Base-by-base conservation (phyloP, 495 filamentous ascomycete genomes). In the Barbatosphaeria neglecta region DNA sequence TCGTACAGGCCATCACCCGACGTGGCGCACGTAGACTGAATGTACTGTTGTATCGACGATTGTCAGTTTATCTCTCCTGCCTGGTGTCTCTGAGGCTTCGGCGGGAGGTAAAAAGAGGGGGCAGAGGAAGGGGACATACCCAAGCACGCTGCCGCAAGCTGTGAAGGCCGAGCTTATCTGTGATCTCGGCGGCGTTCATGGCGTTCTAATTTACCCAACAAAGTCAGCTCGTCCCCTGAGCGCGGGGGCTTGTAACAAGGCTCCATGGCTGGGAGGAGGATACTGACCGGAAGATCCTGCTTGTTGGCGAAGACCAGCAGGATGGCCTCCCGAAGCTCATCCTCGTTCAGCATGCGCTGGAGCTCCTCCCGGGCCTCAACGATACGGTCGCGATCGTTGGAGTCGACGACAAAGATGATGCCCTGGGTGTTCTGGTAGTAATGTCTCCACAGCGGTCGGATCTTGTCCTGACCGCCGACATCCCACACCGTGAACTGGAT, bases 381-480 rank as follows among this genome's bases (percentile, higher is more conserved):
- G 53, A 99, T 81, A 93, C 92, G 92, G 68, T 99, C 92, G 57
- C 92, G 89, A 81, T 99, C 92, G 68, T 99, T 99, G 82, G 87
- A 94, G 71, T 99, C 92, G 59, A 99, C 93, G 51, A 99, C 92
- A 78, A 99, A 99, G 74, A 99, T 99, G 75, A 99, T 97, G 69
- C 92, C 92, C 74, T 99, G 92, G 53, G 92, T 99, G 75, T 99
- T 99, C 77, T 99, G 92, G 86, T 95, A 99, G 72, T 99, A 99
- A 76, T 99, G 92, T 74, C 92, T 84, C 92, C 92, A 99, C 62
- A 99, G 75, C 62, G 92, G 92, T 68, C 92, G 82, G 68, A 99
- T 99, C 86, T 99, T 99, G 78, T 99, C 92, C 78, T 99, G 92
- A 64, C 92, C 92, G 77, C 92, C 92, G 63, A 99, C 92, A 81